phyloP scores from a whole-genome alignment of 306 rosid species.

The Begonia peltatifolia region DNA sequence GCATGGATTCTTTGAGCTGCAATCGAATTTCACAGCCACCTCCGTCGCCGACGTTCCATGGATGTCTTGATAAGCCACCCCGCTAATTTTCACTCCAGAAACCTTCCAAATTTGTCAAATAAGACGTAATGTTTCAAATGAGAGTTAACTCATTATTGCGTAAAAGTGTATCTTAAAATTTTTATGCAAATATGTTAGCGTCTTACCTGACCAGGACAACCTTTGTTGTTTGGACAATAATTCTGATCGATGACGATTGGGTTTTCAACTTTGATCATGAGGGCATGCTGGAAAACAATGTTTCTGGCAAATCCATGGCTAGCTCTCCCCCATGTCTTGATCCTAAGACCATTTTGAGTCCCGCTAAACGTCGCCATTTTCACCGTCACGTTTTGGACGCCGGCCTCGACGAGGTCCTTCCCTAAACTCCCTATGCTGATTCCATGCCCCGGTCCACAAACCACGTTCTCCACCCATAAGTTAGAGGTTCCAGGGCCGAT shows the following conservation, averaged over 20 bases:
- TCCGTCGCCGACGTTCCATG: slow-evolving; percentile 21
- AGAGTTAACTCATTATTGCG: too few relatives aligned
- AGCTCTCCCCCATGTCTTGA: slow-evolving; percentile 49
- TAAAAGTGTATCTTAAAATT: too few relatives aligned
- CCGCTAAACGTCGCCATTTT: slow-evolving; percentile 11
- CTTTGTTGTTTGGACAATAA: slow-evolving; percentile 26
- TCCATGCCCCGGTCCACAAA: not conserved
- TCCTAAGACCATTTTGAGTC: slow-evolving; percentile 40
- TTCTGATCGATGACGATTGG: slow-evolving; percentile 39
- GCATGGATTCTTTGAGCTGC: slow-evolving; percentile 20
- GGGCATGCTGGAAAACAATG: slow-evolving; percentile 23
- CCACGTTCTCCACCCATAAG: slow-evolving; percentile 28
- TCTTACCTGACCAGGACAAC: slow-evolving; percentile 29
- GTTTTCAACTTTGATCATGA: slow-evolving; percentile 32
- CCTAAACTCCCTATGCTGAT: slow-evolving; percentile 45
- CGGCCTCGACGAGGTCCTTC: slow-evolving; percentile 23
- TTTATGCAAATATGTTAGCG: too few relatives aligned
- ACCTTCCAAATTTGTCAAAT: not conserved
- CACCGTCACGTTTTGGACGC: slow-evolving; percentile 47
- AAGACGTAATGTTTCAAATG: too few relatives aligned
- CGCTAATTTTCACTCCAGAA: slow-evolving; percentile 18
- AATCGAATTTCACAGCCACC: slow-evolving; percentile 24
- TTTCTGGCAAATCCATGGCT: slow-evolving; percentile 34
- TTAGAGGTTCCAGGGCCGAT: slow-evolving; percentile 35
- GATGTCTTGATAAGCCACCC: slow-evolving; percentile 15